Conservation (phyloP, 495 filamentous ascomycete species). For the Cairneyella variabilis region DNA sequence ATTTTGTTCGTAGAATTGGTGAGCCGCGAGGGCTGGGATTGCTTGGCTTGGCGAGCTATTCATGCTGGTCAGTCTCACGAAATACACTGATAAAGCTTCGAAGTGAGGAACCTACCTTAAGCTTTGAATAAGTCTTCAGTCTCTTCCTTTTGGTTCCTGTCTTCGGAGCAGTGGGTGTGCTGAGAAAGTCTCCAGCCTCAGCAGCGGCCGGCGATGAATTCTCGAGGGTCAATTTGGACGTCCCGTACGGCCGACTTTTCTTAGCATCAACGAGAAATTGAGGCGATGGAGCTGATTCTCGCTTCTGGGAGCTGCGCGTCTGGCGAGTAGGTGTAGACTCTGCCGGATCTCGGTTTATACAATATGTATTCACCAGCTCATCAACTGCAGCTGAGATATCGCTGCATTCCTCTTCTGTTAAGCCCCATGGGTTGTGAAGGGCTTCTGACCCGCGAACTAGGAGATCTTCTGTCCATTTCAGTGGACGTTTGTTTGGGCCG, state of each 20-base stretch:
- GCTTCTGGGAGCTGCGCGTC: not conserved
- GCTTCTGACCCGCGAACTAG: not conserved
- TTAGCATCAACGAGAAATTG: too few species aligned
- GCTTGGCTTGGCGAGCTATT: too few species aligned
- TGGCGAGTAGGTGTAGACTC: not conserved
- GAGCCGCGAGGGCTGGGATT: too few species aligned
- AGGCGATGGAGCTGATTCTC: not conserved
- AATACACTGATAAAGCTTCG: too few species aligned
- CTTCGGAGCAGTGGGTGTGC: not conserved
- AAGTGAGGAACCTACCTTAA: not conserved
- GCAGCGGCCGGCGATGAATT: too few species aligned
- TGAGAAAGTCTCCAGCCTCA: not conserved
- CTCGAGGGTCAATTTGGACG: too few species aligned
- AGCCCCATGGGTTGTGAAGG: not conserved
- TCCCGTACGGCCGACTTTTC: too few species aligned
- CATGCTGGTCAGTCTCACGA: too few species aligned
- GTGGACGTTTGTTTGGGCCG: too few species aligned
- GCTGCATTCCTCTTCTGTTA: not conserved
- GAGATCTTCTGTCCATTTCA: not conserved
- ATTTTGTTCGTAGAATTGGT: too few species aligned
- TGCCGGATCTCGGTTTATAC: too few species aligned
- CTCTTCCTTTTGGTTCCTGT: not conserved
- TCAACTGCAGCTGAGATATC: not conserved
- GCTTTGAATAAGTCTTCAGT: not conserved
- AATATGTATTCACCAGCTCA: not conserved